Evolutionary conservation across 2,329 filamentous ascomycete genomes (phyloP).

Genomic region (Dendryphion nanum): DNA sequence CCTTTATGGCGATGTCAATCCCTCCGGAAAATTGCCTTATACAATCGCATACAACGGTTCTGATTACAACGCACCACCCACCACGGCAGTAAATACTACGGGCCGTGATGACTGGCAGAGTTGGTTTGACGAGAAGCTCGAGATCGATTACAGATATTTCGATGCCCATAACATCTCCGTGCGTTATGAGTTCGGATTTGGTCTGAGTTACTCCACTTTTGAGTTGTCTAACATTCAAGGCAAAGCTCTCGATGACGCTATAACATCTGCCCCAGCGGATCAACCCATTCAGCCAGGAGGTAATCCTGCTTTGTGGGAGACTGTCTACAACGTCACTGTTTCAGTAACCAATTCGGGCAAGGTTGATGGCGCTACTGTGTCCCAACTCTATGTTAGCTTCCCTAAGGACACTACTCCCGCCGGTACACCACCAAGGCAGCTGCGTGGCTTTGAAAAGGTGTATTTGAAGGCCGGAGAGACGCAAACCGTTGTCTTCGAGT

Average conservation of each 20-base stretch:
- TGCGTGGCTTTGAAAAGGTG: slow-evolving; percentile 53
- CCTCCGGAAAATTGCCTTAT: slow-evolving; percentile 79
- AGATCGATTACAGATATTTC: slow-evolving; percentile 79
- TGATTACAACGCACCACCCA: slow-evolving; percentile 60
- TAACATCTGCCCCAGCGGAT: slow-evolving; percentile 55
- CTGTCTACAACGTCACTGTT: slow-evolving; percentile 65
- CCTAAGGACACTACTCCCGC: slow-evolving; percentile 57
- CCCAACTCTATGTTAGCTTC: slow-evolving; percentile 58
- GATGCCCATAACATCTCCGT: slow-evolving; percentile 65
- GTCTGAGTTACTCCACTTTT: slow-evolving; percentile 74
- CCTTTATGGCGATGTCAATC: slow-evolving; percentile 74
- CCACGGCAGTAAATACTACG: slow-evolving; percentile 39
- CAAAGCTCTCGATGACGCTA: slow-evolving; percentile 52
- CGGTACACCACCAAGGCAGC: slow-evolving; percentile 50
- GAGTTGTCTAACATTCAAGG: slow-evolving; percentile 65
- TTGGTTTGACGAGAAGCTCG: slow-evolving; percentile 58
- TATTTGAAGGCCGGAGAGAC: slow-evolving; percentile 56
- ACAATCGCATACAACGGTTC: slow-evolving; percentile 71
- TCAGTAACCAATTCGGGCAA: slow-evolving; percentile 69
- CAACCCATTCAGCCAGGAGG: slow-evolving; percentile 44
- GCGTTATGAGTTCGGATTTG: slow-evolving; percentile 78
- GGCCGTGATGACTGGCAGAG: slow-evolving; percentile 47
- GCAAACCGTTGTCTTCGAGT: slow-evolving; percentile 62
- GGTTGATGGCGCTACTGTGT: slow-evolving; percentile 51
- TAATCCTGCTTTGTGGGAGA: slow-evolving; percentile 60